Evolutionary conservation across 2,329 filamentous ascomycete genomes (phyloP).

Genomic region (Polychaeton citri): DNA sequence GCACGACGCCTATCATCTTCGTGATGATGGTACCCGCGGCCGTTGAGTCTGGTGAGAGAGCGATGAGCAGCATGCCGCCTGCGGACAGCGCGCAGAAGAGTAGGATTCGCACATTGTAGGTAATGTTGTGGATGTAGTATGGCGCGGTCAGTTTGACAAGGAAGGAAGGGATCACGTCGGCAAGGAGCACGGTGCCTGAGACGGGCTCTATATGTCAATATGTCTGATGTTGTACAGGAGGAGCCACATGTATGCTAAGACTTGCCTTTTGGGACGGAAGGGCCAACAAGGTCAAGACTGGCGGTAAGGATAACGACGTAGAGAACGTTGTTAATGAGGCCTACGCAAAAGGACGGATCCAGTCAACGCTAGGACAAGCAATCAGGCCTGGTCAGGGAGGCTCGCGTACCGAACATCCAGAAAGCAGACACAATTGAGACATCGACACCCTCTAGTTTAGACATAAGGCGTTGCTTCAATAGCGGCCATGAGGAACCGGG

Average conservation of each 20-base stretch:
- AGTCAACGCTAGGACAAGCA: too few species aligned
- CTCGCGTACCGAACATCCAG: conserved; percentile 72
- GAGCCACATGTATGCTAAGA: background rate
- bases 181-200: conserved; percentile 69
- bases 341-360: conserved; percentile 34
- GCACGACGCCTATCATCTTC: conserved; percentile 70
- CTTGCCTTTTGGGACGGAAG: conserved; percentile 56
- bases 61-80: conserved; percentile 80
- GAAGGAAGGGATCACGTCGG: conserved; percentile 84
- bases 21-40: conserved; percentile 44
- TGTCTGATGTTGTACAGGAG: background rate
- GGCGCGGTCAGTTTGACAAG: conserved; percentile 76
- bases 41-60: conserved; percentile 50
- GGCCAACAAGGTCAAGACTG: conserved; percentile 87
- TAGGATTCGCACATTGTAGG: conserved; percentile 63
- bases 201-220: background rate
- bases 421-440: conserved; percentile 65
- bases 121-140: conserved; percentile 82
- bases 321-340: conserved; percentile 91
- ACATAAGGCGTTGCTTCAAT: conserved; percentile 52
- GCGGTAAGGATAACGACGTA: conserved; percentile 95
- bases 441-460: conserved; percentile 54
- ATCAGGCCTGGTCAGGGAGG: background rate
- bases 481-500: conserved; percentile 58
- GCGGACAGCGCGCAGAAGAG: conserved; percentile 63